Percentiles rank a stretch among this genome's conserved stretches.
phyloP scores from a whole-genome alignment of 2,329 filamentous ascomycete genomes.

The Penicillium glabrum region DNA sequence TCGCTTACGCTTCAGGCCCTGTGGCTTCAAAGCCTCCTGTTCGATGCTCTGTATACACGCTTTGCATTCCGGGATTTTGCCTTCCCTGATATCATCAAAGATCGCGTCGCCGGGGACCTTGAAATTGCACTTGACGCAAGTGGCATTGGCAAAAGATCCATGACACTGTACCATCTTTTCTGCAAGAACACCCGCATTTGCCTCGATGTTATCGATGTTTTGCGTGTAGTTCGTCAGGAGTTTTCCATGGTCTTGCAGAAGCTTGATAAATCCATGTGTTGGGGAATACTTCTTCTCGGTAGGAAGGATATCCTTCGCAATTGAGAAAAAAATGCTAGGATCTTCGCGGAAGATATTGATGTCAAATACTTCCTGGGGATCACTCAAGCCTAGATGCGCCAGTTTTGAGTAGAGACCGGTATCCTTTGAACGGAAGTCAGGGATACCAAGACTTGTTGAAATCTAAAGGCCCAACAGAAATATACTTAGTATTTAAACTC shows the following conservation, averaged over 20 bases:
- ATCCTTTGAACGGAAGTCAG: conserved; percentile 92
- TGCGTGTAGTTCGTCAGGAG: conserved; percentile 97
- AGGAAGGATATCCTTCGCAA: conserved; percentile 88
- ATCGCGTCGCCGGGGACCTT: conserved; percentile 74
- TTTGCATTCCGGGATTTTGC: conserved; percentile 75
- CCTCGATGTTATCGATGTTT: conserved; percentile 96
- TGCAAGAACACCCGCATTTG: conserved; percentile 74
- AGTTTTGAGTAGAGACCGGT: conserved; percentile 89
- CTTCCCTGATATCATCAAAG: conserved; percentile 74
- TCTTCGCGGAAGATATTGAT: conserved; percentile 83
- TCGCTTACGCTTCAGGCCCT: conserved; percentile 54
- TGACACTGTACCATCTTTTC: conserved; percentile 94
- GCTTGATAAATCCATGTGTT: conserved; percentile 88
- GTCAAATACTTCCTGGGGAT: conserved; percentile 95
- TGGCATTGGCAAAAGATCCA: conserved; percentile 90
- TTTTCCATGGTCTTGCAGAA: conserved; percentile 84
- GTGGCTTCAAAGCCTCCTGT: conserved; percentile 41
- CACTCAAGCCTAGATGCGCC: conserved; percentile 70
- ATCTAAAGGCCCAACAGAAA: conserved; percentile 52
- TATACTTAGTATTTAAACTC: background rate
- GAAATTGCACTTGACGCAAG: conserved; percentile 78
- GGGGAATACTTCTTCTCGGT: conserved; percentile 78
- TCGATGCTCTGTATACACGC: conserved; percentile 62
- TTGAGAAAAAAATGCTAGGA: conserved; percentile 84
- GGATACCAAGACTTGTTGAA: conserved; percentile 93